These are phyloP conservation scores for Microbotryomycetes sp. DNA, from an alignment of 1,284 basidiomycete genomes.

Conservation along the genomic window DNA sequence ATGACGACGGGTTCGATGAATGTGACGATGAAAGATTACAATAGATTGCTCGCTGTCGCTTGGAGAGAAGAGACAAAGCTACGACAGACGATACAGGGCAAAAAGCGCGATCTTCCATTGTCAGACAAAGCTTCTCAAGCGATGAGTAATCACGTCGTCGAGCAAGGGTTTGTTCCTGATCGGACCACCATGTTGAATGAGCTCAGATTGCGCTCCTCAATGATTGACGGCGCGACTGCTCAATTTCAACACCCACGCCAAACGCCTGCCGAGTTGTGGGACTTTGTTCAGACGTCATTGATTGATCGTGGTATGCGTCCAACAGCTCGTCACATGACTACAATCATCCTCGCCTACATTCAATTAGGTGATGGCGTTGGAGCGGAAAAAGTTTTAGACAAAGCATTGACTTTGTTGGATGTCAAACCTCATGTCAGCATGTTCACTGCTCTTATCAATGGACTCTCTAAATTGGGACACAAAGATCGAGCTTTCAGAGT, in stretches of 20 bases:
- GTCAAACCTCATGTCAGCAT: constrained; percentile 29
- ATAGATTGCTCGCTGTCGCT: constrained; percentile 19
- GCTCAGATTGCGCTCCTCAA: background rate
- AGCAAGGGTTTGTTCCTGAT: background rate
- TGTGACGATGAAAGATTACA: constrained; percentile 16
- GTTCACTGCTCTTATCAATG: constrained; percentile 31
- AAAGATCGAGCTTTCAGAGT: constrained; percentile 2
- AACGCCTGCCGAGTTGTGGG: constrained; percentile 24
- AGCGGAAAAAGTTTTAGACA: constrained; percentile 22
- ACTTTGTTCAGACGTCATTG: constrained; percentile 31
- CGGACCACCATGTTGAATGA: background rate
- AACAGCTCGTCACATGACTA: constrained; percentile 24
- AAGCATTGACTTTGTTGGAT: constrained; percentile 19
- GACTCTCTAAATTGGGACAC: constrained; percentile 11
- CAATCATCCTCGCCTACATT: constrained; percentile 33
- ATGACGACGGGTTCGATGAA: constrained; percentile 8
- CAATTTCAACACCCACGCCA: no score
- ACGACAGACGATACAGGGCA: no score
- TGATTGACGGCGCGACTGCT: no score
- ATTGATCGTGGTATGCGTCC: constrained; percentile 31
- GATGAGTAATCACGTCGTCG: background rate
- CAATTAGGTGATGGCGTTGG: constrained; percentile 26
- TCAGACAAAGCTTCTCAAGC: background rate
- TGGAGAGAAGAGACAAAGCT: constrained; percentile 14
- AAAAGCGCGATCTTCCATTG: no score